Evolutionary conservation across 2,329 filamentous ascomycete genomes (phyloP), one percentile per base, ranked within the genome.

Genomic region (Aspergillus ustus): DNA sequence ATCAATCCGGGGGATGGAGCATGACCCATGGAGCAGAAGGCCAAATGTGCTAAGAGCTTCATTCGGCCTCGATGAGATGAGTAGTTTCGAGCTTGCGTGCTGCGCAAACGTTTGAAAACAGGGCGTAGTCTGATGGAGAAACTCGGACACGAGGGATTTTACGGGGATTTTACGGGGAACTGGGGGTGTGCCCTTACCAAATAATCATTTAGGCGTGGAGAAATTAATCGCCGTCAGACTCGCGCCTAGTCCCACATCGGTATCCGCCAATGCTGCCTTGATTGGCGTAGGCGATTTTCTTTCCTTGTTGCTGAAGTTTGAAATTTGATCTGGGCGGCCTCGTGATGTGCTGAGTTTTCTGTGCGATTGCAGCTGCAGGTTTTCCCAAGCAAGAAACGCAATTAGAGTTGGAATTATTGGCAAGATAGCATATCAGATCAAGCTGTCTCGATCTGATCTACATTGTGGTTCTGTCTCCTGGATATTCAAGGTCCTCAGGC

Each of bases 201-300:
- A 50, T 51, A 48, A 48, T n/a, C 48, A 25, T 52, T 52, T 52
- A 25, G 25, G 25, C 25, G 25, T 59, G 49, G 49, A 52, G 49
- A 52, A 51, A 59, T 52, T 45, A 29, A 29, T 50, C 31, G 19
- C 34, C 46, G 15, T 40, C 46, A 54, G 15, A 37, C 7, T 50
- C 8, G 34, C 28, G 20, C 17, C 62, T 59, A 62, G 65, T 60
- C 65, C 66, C 65, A 66, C 63, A 60, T 61, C 19, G 34, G 66
- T 59, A 64, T 67, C 66, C 66, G 63, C 62, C 57, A 28, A 19
- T n/a, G 6, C 29, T 19, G 19, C 28, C 34, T 45, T 58, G 49
- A 68, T 68, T 68, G 63, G 65, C 8, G 34, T 46, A 48, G 29
- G 17, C 9, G 9, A n/a, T 37, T 22, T 55, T 46, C 44, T 56